These are phyloP conservation scores for Trametes gibbosa DNA, from an alignment of 768 basidiomycete species.

Conservation along the genomic window DNA sequence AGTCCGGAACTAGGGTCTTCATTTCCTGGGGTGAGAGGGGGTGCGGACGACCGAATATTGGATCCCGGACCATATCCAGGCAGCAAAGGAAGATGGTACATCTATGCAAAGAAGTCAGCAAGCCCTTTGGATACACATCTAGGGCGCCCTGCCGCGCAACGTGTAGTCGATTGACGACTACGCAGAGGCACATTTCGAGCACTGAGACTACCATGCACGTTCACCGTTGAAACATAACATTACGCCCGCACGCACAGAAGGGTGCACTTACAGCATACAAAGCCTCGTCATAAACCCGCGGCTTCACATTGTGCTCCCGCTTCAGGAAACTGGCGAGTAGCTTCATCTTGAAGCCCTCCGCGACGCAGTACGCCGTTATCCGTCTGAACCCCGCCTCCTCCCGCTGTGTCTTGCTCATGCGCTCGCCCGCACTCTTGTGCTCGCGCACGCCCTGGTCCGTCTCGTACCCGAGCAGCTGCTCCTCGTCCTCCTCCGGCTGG, in stretches of 20 bases:
- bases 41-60: slow-evolving; percentile 81
- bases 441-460: slow-evolving; percentile 68
- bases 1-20: slow-evolving; percentile 65
- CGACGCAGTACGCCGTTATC: slow-evolving; percentile 87
- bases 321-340: slow-evolving; percentile 82
- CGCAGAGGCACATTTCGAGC: no score
- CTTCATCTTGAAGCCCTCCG: slow-evolving; percentile 84
- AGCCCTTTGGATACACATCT: no score
- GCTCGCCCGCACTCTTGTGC: slow-evolving; percentile 81
- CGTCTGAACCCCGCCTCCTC: slow-evolving; percentile 77
- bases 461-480: slow-evolving; percentile 57
- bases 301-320: slow-evolving; percentile 88
- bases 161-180: no score
- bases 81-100: slow-evolving; percentile 88
- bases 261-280: slow-evolving; percentile 74
- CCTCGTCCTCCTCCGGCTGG: slow-evolving; percentile 45
- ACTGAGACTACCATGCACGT: no score
- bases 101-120: slow-evolving; percentile 39
- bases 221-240: no score
- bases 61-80: slow-evolving; percentile 87
- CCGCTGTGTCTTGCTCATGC: slow-evolving; percentile 85
- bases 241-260: no score
- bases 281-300: slow-evolving; percentile 89
- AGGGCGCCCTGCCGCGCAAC: no score
- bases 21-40: slow-evolving; percentile 47